Conservation (phyloP, 108 stramenopile genomes). For the Stephanodiscus minutulus region DNA sequence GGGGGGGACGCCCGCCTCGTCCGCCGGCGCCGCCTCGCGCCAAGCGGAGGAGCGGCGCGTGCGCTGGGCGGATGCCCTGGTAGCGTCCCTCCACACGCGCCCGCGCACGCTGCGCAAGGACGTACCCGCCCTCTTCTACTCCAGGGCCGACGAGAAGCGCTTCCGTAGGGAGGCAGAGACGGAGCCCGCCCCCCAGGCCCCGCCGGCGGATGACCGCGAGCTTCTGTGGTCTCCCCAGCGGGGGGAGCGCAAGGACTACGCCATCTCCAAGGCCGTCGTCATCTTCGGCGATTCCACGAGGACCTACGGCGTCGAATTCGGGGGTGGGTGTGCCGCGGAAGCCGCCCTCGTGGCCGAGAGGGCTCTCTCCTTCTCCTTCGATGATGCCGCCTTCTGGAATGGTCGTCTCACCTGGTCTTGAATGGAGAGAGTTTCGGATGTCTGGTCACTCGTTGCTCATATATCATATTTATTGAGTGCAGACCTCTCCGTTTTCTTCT, state of each 20-base stretch:
- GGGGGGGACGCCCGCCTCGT: constrained; percentile 30
- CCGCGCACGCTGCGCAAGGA: constrained; percentile 35
- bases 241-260: constrained; percentile 25
- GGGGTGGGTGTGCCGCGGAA: constrained; percentile 23
- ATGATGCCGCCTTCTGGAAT: constrained; percentile 46
- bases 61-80: constrained; percentile 23
- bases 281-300: constrained; percentile 31
- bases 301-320: constrained; percentile 15
- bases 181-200: constrained; percentile 1
- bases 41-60: constrained; percentile 15
- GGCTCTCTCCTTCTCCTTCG: constrained; percentile 21
- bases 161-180: constrained; percentile 41
- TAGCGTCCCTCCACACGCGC: constrained; percentile 21
- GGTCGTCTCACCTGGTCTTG: constrained; percentile 47
- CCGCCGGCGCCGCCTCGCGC: constrained; percentile 9
- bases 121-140: constrained; percentile 41
- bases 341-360: constrained; percentile 13
- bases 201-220: neutral
- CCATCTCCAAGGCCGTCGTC: constrained; percentile 47
- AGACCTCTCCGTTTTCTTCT: constrained; percentile 20
- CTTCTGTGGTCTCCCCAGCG: neutral
- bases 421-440: constrained; percentile 15
- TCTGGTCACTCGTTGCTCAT: constrained; percentile 24
- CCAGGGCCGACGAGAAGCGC: constrained; percentile 39
- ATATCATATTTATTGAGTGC: constrained; percentile 16